Base-by-base conservation (phyloP, 805 yeast genomes). In the Clavispora vitiphila region DNA sequence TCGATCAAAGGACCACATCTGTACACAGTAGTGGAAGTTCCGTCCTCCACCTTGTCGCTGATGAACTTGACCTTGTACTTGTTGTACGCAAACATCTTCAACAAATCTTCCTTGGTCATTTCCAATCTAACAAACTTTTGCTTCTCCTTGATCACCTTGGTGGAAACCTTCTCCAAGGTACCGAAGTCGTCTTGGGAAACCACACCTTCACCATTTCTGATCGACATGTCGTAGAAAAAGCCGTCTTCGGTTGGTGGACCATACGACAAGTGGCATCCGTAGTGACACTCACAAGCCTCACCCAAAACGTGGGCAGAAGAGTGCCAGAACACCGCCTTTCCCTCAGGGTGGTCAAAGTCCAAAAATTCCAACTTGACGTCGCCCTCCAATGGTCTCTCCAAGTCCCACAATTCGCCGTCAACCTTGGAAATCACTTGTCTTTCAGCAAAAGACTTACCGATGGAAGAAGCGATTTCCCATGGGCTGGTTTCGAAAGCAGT, bases 231-330 rank as follows among this genome's bases (percentile, higher is more conserved):
- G 67, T 93, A 93, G 72, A 91, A 93, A 71, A 93, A 93, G 35
- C 99, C 99, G 50, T 91, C 98, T 41, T 83, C 88, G 46, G 96
- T 91, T 64, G 99, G 99, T 24, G 99, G 99, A 53, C 99, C 99
- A 48, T 67, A 64, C 23, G 74, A 69, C 51, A 93, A 80, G 64
- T 91, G 96, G 51, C 96, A 95, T 53, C 97, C 98, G 63, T 83
- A 74, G 65, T 88, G 93, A 65, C 96, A 84, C 71, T 93, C 99
- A 72, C 96, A 86, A 37, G 97, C 91, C 72, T 93, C 99, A 69
- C 99, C 99, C 55, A 93, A 72, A 41, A 93, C 91, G 69, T 93
- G 99, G 40, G 99, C 99, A 52, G 96, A 85, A 2, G 99, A 93
- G 66, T 93, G 99, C 99, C 99, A 93, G 71, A 93, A 93, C 26